Percentiles rank a stretch among this genome's conserved stretches.
phyloP scores from a whole-genome alignment of 306 rosid species.

The Crataegus laevigata region DNA sequence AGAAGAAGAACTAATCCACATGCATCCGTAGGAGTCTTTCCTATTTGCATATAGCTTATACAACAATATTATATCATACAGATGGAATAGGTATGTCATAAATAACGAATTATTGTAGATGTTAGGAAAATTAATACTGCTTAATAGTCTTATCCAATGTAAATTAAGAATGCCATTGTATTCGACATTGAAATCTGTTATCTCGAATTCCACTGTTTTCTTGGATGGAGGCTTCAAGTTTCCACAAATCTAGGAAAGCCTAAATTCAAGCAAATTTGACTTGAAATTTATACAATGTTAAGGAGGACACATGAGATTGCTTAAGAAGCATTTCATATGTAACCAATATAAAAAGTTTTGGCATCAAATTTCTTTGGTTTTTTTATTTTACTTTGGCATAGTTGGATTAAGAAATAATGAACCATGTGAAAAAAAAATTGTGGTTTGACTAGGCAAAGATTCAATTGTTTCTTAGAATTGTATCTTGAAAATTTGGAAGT shows the following conservation, averaged over 20 bases:
- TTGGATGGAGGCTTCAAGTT: neutral
- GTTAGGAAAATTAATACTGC: neutral
- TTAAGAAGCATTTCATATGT: neutral
- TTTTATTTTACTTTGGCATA: no score
- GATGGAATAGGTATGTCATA: neutral
- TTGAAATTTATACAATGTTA: neutral
- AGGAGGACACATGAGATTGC: constrained; percentile 2
- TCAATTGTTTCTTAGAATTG: no score
- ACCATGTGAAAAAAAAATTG: neutral
- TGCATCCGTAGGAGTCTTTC: constrained; percentile 24
- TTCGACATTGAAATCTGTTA: neutral
- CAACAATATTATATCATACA: neutral
- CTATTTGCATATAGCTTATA: neutral
- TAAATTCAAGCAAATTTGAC: neutral
- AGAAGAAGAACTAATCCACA: constrained; percentile 51
- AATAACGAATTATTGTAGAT: neutral
- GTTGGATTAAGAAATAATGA: neutral
- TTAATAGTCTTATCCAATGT: neutral
- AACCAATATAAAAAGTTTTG: neutral
- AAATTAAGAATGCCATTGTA: neutral
- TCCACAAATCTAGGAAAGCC: neutral
- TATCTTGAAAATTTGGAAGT: no score
- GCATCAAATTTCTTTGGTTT: neutral
- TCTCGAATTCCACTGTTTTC: neutral
- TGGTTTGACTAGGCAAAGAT: no score